These are phyloP conservation scores for Monilinia polystroma DNA, from an alignment of 2,329 filamentous ascomycete genomes.

Conservation along the genomic window DNA sequence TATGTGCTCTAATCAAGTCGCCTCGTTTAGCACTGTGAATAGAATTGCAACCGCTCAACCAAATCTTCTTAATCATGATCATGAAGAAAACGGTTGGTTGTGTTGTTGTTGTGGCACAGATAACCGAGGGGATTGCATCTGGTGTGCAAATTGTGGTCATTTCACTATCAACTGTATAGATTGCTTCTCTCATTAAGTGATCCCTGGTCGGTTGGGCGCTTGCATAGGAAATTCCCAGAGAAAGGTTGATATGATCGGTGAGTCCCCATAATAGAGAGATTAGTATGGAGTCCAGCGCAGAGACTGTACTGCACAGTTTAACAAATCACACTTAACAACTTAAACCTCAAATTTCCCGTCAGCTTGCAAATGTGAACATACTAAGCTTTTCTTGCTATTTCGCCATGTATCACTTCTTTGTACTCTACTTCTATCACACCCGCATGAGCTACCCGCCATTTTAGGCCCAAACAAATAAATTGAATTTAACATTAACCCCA, in stretches of 20 bases:
- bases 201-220: neutral
- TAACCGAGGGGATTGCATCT: neutral
- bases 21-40: neutral
- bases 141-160: neutral
- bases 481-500: neutral
- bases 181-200: constrained; percentile 7
- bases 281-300: neutral
- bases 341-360: neutral
- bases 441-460: neutral
- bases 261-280: neutral
- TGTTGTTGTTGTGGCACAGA: constrained; percentile 9
- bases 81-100: neutral
- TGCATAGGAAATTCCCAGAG: neutral
- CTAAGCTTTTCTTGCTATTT: neutral
- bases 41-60: neutral
- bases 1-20: neutral
- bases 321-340: neutral
- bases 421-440: neutral
- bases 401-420: neutral
- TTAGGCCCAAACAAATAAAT: neutral
- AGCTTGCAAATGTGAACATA: neutral
- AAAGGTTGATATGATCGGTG: neutral
- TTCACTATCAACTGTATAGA: constrained; percentile 5
- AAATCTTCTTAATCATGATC: neutral
- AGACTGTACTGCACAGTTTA: neutral